These are phyloP conservation scores for Parathielavia appendiculata DNA, from an alignment of 495 filamentous ascomycete species.

Conservation along the genomic window DNA sequence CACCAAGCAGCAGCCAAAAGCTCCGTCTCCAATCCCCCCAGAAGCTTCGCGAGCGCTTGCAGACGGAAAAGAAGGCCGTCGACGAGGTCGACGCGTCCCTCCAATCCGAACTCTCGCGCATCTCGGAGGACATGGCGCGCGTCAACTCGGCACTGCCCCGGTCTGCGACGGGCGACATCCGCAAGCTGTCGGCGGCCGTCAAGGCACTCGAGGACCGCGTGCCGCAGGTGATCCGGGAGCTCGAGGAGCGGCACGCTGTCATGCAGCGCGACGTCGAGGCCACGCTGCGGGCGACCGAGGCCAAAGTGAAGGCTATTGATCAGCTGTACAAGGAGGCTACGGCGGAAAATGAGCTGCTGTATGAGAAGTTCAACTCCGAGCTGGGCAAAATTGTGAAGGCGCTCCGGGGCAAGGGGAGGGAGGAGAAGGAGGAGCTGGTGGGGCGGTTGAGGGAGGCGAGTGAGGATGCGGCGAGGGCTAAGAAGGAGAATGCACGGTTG, in stretches of 20 bases:
- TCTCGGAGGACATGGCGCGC: slow-evolving; percentile 73
- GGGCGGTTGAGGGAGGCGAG: slow-evolving; percentile 58
- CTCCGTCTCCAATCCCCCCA: slow-evolving; percentile 85
- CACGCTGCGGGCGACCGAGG: slow-evolving; percentile 64
- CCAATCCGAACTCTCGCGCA: slow-evolving; percentile 71
- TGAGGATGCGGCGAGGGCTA: slow-evolving; percentile 64
- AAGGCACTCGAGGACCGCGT: slow-evolving; percentile 60
- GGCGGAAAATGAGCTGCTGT: slow-evolving; percentile 90
- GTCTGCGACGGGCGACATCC: slow-evolving; percentile 38
- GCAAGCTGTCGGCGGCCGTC: slow-evolving; percentile 52
- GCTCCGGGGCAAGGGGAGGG: slow-evolving; percentile 60
- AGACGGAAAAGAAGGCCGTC: slow-evolving; percentile 70
- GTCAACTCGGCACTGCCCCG: slow-evolving; percentile 47
- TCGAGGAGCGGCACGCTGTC: slow-evolving; percentile 53
- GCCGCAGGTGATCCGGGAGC: slow-evolving; percentile 54
- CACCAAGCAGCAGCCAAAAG: slow-evolving; percentile 48
- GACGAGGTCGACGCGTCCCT: slow-evolving; percentile 61
- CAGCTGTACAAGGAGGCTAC: slow-evolving; percentile 83
- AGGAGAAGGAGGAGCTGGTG: slow-evolving; percentile 67
- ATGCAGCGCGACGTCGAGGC: slow-evolving; percentile 65
- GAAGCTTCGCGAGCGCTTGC: slow-evolving; percentile 85
- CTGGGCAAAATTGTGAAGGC: slow-evolving; percentile 75
- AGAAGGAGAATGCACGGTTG: slow-evolving; percentile 69
- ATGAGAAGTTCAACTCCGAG: slow-evolving; percentile 88
- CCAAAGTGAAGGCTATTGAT: slow-evolving; percentile 76